Base-by-base conservation (phyloP, 2,329 filamentous ascomycete species). In the Cylindrodendrum hubeiense region DNA sequence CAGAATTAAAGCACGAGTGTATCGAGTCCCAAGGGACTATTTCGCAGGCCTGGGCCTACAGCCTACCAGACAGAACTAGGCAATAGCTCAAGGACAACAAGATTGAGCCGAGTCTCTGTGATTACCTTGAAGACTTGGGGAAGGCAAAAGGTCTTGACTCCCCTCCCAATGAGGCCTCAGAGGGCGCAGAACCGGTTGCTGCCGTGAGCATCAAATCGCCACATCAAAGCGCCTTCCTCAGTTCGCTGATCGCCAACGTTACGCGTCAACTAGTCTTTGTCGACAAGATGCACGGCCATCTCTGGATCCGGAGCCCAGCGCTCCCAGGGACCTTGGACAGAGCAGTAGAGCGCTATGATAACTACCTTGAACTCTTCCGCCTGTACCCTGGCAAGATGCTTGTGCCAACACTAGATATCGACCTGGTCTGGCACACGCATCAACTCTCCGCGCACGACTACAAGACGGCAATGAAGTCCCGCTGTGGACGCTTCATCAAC, bases 351-450 rank as follows among this genome's bases (percentile, higher is more conserved):
- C 34, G 34, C 5, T 39, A 39, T n/a, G 34, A 39, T 4, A 39
- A 39, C 3, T 39, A 17, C 4, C 15, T 39, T 6, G 15, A 17
- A 17, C 34, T 82, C 3, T 74, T 82, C 50, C 77, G 77, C 2
- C 66, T 76, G 0, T 73, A 87, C 51, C 75, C 75, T 1, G 64
- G 67, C 9, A 76, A 67, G 21, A 76, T 75, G 55, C 65, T 80
- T 2, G 80, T 82, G 8, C 81, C 81, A 1, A 79, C 79, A 2
- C 70, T 81, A 3, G 80, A 82, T 39, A 75, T 83, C 24, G 81
- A 83, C 52, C 71, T 83, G 5, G 79, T 74, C 8, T 83, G 81
- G 81, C 79, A 82, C 58, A 82, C 81, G 3, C 80, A 82, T 63
- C 81, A 81, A 60, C 76, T 77, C 58, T 79, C 77, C 6, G 67